Evolutionary conservation across 1,139 yeast species (phyloP), one percentile per base, ranked within the genome.

Genomic region (Magnusiomyces clavatus): DNA sequence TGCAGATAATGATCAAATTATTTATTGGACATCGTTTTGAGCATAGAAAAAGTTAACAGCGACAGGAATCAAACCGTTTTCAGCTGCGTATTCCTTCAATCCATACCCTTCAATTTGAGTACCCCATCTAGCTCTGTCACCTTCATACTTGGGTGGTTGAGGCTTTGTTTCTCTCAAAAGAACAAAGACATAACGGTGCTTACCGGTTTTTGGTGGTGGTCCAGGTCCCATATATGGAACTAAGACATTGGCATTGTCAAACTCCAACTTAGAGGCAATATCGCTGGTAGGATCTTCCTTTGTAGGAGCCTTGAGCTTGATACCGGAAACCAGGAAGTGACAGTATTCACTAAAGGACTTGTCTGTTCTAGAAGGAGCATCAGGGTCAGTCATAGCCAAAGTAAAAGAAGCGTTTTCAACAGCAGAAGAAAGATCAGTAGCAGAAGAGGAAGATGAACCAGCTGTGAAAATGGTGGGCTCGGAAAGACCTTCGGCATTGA

Each of bases 301-400:
- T 17, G 57, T 49, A 63, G 86, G 75, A 60, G 83, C 85, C 54
- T 72, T 70, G 60, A 81, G 72, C 54, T 74, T 70, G 65, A 89
- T 77, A 58, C 86, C 88, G 6, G 85, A 70, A 37, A 78, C 77
- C 42, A 89, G 72, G 76, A 80, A 87, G 70, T 89, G 97, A 52
- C 85, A 82, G 67, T 75, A 88, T 68, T 89, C 96, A 10, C 94
- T 83, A 95, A 95, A 88, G 64, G 82, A 86, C 61, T 84, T 81
- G 65, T 89, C 96, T 1, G 77, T 74, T 58, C 81, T 77, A 3
- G 90, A 79, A 16, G 97, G 97, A 8, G 96, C 97, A 72, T 89
- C 97, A 1, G 97, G 97, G 66, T 89, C 96, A 2, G 96, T 89
- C 60, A 89, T 61, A 2, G 86, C 86, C 58, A 89, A 70, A 2